Base-by-base conservation (phyloP, 352 stramenopile species). In the Elongisporangium senticosum region DNA sequence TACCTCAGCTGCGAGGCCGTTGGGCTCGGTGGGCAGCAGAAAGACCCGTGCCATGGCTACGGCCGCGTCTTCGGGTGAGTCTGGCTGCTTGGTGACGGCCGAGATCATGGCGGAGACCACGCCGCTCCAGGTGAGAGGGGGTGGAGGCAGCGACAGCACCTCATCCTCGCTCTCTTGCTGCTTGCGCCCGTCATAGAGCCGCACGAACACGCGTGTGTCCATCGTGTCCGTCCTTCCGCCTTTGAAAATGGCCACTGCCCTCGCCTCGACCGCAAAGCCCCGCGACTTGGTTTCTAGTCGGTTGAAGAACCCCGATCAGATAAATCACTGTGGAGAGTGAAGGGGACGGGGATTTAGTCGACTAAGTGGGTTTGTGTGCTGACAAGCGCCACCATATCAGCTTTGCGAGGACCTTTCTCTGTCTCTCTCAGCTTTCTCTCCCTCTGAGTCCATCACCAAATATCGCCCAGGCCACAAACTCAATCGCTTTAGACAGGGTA, bases 121-220 rank as follows among this genome's bases (percentile, higher is more conserved):
- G 59, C 71, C 65, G n/a, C 56, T 61, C 82, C 82, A 91, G 62
- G 84, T 86, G 57, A 91, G 75, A 51, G 82, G 79, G 47, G 82
- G 69, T 21, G 72, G 68, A 43, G 79, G 79, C 58, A 89, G 70
- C 69, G 85, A 74, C 56, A 91, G 61, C 54, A 91, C 74, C 63
- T 89, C 71, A 49, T 84, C 82, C 20, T 82, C 68, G 8, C 74
- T 86, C 57, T 91, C 82, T 55, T 59, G 58, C 55, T 76, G 69
- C 53, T 54, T 68, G 22, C 51, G 57, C 57, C 79, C 74, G 49
- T 89, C 77, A 56, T 84, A 89, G 22, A 91, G 74, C n/a, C 82
- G 79, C 59, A 91, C 82, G 64, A 89, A 91, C 56, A 91, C 82
- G 61, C 82, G 82, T 50, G 79, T 74, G 8, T 56, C 63, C 61